Conservation (phyloP, 495 filamentous ascomycete species). For the Trichoderma asperelloides region DNA sequence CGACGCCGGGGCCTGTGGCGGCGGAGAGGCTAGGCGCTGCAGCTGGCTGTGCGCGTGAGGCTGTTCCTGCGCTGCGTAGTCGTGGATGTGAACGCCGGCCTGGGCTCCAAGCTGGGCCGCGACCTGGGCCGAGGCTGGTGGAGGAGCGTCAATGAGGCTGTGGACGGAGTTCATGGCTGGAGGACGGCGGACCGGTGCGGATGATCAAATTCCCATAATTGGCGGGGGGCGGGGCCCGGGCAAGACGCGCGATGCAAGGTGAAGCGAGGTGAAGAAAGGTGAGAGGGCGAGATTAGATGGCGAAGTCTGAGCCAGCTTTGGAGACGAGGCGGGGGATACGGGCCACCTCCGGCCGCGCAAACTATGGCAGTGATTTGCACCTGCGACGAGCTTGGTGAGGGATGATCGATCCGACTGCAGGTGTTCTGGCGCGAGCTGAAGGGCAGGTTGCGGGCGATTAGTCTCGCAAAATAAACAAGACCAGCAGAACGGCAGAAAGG, state of each 20-base stretch:
- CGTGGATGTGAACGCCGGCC: neutral
- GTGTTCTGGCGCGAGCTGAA: neutral
- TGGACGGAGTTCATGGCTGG: slow-evolving; percentile 10
- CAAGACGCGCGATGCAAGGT: slow-evolving; percentile 1
- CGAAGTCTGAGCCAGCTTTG: neutral
- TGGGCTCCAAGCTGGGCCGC: neutral
- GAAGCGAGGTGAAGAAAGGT: slow-evolving; percentile 4
- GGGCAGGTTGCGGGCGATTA: neutral
- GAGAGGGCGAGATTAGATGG: neutral
- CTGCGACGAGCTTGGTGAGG: neutral
- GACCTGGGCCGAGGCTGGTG: neutral
- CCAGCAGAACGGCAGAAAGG: neutral
- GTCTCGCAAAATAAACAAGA: neutral
- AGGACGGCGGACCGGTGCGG: slow-evolving; percentile 1
- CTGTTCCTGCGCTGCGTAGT: slow-evolving; percentile 4
- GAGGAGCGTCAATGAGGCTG: neutral
- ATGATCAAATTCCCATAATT: slow-evolving; percentile 6
- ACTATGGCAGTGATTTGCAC: neutral
- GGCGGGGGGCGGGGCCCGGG: slow-evolving; percentile 7
- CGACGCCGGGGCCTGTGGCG: neutral
- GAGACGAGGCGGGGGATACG: neutral
- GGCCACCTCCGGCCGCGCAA: neutral
- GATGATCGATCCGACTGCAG: neutral
- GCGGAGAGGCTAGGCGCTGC: neutral
- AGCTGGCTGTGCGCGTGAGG: neutral